Evolutionary conservation across 768 basidiomycete species (phyloP).

Genomic region (Russula lepida): DNA sequence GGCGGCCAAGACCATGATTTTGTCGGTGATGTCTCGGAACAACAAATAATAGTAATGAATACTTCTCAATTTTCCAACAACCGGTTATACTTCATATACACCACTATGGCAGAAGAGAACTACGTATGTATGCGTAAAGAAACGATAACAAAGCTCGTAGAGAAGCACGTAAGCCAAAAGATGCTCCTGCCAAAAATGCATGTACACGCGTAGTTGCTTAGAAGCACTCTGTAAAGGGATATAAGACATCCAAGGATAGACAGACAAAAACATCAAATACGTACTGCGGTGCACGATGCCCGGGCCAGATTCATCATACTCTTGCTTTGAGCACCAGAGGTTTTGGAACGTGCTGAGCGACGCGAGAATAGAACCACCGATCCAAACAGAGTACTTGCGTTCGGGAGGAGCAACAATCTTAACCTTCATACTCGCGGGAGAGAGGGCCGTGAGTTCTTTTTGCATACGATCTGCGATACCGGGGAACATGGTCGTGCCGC

Average conservation of each 20-base stretch:
- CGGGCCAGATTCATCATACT: slow-evolving; percentile 82
- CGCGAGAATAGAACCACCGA: slow-evolving; percentile 79
- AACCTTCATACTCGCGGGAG: slow-evolving; percentile 89
- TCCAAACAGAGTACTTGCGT: slow-evolving; percentile 95
- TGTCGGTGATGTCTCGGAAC: background rate
- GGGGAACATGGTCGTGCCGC: slow-evolving; percentile 69
- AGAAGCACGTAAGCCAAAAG: slow-evolving; percentile 7
- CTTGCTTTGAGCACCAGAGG: slow-evolving; percentile 88
- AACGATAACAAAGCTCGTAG: slow-evolving; percentile 6
- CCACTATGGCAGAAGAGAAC: background rate
- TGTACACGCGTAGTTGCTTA: background rate
- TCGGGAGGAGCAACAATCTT: slow-evolving; percentile 93
- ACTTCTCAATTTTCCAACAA: slow-evolving; percentile 1
- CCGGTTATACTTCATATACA: background rate
- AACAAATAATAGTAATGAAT: background rate
- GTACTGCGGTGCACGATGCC: slow-evolving; percentile 72
- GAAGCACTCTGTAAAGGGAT: slow-evolving; percentile 14
- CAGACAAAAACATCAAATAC: slow-evolving; percentile 22
- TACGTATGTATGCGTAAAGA: slow-evolving; percentile 14
- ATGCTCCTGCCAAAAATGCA: slow-evolving; percentile 10
- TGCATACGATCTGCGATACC: slow-evolving; percentile 96
- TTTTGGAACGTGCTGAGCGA: slow-evolving; percentile 95
- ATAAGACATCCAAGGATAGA: background rate
- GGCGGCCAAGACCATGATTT: background rate
- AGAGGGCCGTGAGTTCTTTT: slow-evolving; percentile 80